Conservation (phyloP, 306 rosid genomes). For the Pyrus communis region DNA sequence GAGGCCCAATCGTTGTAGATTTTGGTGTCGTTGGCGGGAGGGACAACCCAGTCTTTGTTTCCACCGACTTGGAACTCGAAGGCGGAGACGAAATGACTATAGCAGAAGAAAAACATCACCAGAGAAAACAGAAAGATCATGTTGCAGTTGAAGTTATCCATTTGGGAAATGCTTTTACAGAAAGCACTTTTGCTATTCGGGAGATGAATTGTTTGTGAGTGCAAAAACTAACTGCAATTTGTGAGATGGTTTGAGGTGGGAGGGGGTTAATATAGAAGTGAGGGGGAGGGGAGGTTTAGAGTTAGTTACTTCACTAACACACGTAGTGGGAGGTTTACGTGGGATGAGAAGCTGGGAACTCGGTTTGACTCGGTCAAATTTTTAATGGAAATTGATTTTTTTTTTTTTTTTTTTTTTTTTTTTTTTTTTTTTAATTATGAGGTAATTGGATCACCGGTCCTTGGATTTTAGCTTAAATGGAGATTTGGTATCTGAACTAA, state of each 20-base stretch:
- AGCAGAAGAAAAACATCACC: slow-evolving; percentile 2
- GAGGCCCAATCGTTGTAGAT: slow-evolving; percentile 82
- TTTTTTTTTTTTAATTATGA: too few species aligned
- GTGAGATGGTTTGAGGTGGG: background rate
- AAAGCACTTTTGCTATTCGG: background rate
- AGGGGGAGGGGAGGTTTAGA: background rate
- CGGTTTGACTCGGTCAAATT: background rate
- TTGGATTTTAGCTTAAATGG: too few species aligned
- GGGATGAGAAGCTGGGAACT: background rate
- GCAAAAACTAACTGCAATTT: background rate
- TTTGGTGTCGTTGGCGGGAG: slow-evolving; percentile 53
- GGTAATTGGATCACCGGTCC: too few species aligned
- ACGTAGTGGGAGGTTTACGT: slow-evolving; percentile 11
- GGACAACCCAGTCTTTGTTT: slow-evolving; percentile 62
- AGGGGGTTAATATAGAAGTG: background rate
- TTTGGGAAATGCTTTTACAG: background rate
- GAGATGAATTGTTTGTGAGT: background rate
- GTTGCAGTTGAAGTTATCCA: slow-evolving; percentile 1
- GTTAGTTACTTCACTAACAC: background rate
- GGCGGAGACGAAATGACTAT: slow-evolving; percentile 21
- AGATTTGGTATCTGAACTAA: too few species aligned
- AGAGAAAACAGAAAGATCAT: background rate
- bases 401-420: too few species aligned
- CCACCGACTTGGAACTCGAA: slow-evolving; percentile 76
- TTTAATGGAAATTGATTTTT: too few species aligned